Evolutionary conservation across 805 yeast species (phyloP).

Genomic region (Metschnikowia cubensis): DNA sequence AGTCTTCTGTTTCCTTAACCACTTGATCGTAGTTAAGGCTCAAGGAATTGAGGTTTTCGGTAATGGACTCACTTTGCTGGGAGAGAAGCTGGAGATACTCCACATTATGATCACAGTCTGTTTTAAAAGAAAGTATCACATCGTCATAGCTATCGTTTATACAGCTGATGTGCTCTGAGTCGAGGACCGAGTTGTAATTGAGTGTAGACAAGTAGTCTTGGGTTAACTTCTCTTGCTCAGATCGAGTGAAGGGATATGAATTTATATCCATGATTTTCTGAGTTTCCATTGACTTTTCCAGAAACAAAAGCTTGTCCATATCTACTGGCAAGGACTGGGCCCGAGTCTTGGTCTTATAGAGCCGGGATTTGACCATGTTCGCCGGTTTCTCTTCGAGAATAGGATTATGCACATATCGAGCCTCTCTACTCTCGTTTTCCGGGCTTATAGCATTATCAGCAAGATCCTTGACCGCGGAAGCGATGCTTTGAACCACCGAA

Average conservation of each 20-base stretch:
- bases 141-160: conserved; percentile 37
- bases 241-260: conserved; percentile 35
- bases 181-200: conserved; percentile 40
- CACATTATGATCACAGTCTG: conserved; percentile 22
- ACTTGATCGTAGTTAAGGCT: conserved; percentile 54
- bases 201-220: conserved; percentile 33
- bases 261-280: neutral
- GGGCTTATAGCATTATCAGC: conserved; percentile 25
- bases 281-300: neutral
- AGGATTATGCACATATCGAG: conserved; percentile 16
- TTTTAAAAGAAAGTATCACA: conserved; percentile 32
- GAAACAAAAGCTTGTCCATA: neutral
- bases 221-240: conserved; percentile 35
- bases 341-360: neutral
- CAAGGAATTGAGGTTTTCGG: conserved; percentile 45
- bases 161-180: conserved; percentile 36
- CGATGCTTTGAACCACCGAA: conserved; percentile 62
- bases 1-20: conserved; percentile 56
- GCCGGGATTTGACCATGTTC: neutral
- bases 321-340: neutral
- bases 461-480: conserved; percentile 45
- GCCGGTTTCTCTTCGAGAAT: conserved; percentile 3
- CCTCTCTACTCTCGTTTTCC: conserved; percentile 16
- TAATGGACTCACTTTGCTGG: conserved; percentile 42
- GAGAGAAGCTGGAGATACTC: conserved; percentile 33